Evolutionary conservation across 23 red algal genomes (phyloP), one percentile per base, ranked within the genome.

Genomic region (Porphyridium purpureum): DNA sequence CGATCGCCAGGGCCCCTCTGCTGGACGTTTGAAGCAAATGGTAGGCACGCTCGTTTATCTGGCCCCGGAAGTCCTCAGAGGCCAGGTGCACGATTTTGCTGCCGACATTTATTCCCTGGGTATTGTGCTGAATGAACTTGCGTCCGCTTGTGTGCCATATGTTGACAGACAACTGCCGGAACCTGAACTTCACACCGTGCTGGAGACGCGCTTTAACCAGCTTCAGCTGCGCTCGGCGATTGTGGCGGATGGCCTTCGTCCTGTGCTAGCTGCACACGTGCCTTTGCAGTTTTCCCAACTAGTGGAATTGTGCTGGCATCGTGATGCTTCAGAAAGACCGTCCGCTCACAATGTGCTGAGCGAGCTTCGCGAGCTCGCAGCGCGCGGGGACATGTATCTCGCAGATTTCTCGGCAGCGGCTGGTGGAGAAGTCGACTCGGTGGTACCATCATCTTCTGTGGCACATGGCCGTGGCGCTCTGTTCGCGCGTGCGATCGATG

Each of bases 131-230:
- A 98, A 98, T 35, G 90, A 98, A 55, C 65, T 85, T 46, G 69
- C 79, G 15, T 54, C 71, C 50, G 70, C 53, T 31, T 64, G 61
- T 17, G 81, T 98, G 21, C 90, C 90, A 25, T 98, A 80, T 38
- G 72, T 98, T 4, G 90, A 98, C 59, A 48, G 80, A 32, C 72
- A 65, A 21, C 70, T 98, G 65, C 62, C 74, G 27, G 71, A 66
- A 20, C 80, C 90, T 5, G 80, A 86, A 70, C 40, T 98, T 0
- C 90, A 98, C 62, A 98, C 90, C 17, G 75, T 98, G 22, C 53
- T 98, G 11, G 90, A 98, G 57, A 86, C 90, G 26, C 75, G 90
- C 52, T 98, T 98, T 67, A 98, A 98, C 35, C 79, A 86, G 49
- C 60, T 86, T 0, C 61, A 67, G 26, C 59, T 98, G 25, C 66